Evolutionary conservation across 768 basidiomycete genomes (phyloP).

Genomic region (Auricularia heimuer): DNA sequence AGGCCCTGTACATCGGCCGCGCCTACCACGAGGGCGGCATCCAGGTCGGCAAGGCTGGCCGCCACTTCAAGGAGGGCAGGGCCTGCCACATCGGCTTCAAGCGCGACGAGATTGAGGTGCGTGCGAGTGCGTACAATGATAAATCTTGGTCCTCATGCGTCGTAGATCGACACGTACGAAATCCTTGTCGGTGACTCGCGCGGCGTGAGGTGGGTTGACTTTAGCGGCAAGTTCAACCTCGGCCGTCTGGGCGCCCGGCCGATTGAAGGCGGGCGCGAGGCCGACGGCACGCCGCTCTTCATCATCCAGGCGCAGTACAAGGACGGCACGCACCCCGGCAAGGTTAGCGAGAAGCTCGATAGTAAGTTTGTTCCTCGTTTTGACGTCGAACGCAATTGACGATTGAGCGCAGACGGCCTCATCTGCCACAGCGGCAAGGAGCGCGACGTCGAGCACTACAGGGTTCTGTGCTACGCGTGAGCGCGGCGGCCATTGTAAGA

Average conservation of each 20-base stretch:
- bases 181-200: slow-evolving; percentile 55
- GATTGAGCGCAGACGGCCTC: no score
- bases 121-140: slow-evolving; percentile 3
- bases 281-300: slow-evolving; percentile 49
- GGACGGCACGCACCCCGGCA: slow-evolving; percentile 51
- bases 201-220: slow-evolving; percentile 49
- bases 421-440: no score
- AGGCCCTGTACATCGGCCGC: slow-evolving; percentile 48
- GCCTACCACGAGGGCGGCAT: slow-evolving; percentile 50
- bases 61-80: slow-evolving; percentile 43
- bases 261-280: slow-evolving; percentile 61
- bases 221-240: slow-evolving; percentile 37
- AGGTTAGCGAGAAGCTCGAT: slow-evolving; percentile 43
- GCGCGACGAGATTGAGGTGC: slow-evolving; percentile 49
- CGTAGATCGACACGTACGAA: slow-evolving; percentile 53
- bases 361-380: slow-evolving; percentile 23
- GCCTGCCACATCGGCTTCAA: slow-evolving; percentile 46
- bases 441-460: no score
- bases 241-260: slow-evolving; percentile 35
- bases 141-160: background rate
- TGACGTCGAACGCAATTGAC: no score
- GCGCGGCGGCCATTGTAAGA: no score
- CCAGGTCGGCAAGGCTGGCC: slow-evolving; percentile 55
- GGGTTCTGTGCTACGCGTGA: no score
- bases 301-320: slow-evolving; percentile 49